Evolutionary conservation across 169 alveolate species (phyloP).

Genomic region (Plasmodium chabaudi): DNA sequence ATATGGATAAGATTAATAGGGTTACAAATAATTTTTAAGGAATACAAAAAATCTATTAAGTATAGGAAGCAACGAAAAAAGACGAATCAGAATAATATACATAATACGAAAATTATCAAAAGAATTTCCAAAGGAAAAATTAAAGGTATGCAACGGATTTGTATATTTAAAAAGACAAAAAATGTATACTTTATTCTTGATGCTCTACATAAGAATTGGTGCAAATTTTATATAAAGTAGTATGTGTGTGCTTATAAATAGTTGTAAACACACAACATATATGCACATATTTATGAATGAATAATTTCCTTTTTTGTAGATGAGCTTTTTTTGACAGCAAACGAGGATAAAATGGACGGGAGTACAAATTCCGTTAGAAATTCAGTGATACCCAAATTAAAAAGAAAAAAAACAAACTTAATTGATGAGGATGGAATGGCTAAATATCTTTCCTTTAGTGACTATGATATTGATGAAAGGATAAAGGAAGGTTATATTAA

Average conservation of each 20-base stretch:
- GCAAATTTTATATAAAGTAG: not conserved
- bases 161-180: not conserved
- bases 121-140: not conserved
- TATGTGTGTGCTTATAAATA: not conserved
- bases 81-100: not conserved
- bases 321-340: conserved; percentile 39
- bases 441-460: conserved; percentile 34
- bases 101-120: not conserved
- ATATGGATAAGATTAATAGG: conserved; percentile 81
- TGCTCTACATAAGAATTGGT: too few species aligned
- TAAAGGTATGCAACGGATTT: not conserved
- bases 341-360: conserved; percentile 27
- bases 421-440: not conserved
- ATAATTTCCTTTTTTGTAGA: conserved; percentile 10
- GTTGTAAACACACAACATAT: not conserved
- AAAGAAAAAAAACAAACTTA: conserved; percentile 6
- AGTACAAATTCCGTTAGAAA: conserved; percentile 11
- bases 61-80: conserved; percentile 39
- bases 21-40: conserved; percentile 69
- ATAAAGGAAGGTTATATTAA: conserved; percentile 28
- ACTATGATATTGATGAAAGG: conserved; percentile 56
- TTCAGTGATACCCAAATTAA: not conserved
- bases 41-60: conserved; percentile 28
- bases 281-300: too few species aligned
- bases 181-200: not conserved